Evolutionary conservation across 2,329 filamentous ascomycete genomes (phyloP), one percentile per base, ranked within the genome.

Genomic region (Phialophora verrucosa): DNA sequence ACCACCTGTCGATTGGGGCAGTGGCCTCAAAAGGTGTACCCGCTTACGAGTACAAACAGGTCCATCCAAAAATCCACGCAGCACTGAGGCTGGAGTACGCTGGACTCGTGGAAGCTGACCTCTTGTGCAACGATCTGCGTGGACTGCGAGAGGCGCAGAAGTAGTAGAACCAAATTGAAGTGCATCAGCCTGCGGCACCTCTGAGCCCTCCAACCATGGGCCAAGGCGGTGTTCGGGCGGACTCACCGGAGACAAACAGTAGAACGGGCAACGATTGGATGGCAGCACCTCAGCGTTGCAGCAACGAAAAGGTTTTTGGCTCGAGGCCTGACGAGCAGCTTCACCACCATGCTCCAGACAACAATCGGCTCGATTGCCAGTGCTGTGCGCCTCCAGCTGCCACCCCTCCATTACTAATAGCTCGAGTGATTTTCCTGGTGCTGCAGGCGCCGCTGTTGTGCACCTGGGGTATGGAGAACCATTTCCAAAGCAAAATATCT

Each of bases 191-290:
- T 23, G 47, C 38, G 5, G 14, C 1, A 42, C 17, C 14, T 42
- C 38, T 42, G 38, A 44, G 38, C 38, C 38, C 17, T n/a, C 14
- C 17, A 8, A 44, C 38, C 12, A 42, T 14, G 35, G 38, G 65
- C 67, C 64, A 69, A 69, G 67, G 44, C 61, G 63, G 61, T 44
- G 20, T 47, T 66, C 67, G 62, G 64, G 49, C 64, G 67, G 67
- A 66, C 56, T 63, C 42, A 59, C 38, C 27, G 47, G 27, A 59
- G 29, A 25, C 63, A 59, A 32, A 11, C 35, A 23, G 25, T 29
- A 47, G 23, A 54, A 54, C 57, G 53, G 35, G 20, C 59, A 17
- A 42, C 58, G 20, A 38, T 62, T 55, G 44, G 57, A 25, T 38
- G 55, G 20, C 5, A 8, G 14, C 3, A 32, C 4, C 12, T 55